These are phyloP conservation scores for Mantamonas sphyraenae DNA, from an alignment of 78 protist species.

Conservation along the genomic window DNA sequence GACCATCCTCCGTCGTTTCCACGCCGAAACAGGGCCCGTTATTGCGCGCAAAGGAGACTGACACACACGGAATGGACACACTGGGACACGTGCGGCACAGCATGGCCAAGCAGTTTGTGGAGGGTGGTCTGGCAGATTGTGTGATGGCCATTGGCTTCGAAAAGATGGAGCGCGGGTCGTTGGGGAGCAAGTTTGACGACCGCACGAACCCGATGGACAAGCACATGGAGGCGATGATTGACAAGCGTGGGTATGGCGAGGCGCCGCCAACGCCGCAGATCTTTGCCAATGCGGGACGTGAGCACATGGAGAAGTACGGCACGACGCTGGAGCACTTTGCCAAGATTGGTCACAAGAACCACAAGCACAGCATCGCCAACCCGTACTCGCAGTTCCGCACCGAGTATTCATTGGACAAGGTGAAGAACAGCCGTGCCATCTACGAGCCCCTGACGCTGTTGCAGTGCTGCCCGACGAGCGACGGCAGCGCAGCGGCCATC, in stretches of 20 bases:
- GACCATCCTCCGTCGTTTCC: no score
- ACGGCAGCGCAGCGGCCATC: slow-evolving; percentile 32
- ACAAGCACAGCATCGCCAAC: slow-evolving; percentile 35
- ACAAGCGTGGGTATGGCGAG: slow-evolving; percentile 1
- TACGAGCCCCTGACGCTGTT: slow-evolving; percentile 4
- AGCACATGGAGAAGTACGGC: slow-evolving; percentile 26
- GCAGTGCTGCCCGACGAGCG: slow-evolving; percentile 39
- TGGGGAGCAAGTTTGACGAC: slow-evolving; percentile 13
- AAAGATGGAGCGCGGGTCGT: slow-evolving; percentile 43
- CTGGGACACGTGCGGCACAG: no score
- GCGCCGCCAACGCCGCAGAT: slow-evolving; percentile 28
- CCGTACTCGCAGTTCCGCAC: slow-evolving; percentile 33
- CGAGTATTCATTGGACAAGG: slow-evolving; percentile 19
- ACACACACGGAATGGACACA: no score
- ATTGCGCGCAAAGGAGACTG: no score
- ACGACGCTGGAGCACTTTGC: slow-evolving; percentile 15
- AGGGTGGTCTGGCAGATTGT: slow-evolving; percentile 18
- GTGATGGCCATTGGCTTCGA: slow-evolving; percentile 36
- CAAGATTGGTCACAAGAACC: slow-evolving; percentile 33
- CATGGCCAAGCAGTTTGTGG: slow-evolving; percentile 17
- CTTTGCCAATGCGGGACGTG: slow-evolving; percentile 27
- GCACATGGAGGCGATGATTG: slow-evolving; percentile 12
- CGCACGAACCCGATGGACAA: slow-evolving; percentile 33
- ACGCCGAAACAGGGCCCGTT: no score
- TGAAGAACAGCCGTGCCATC: background rate